Evolutionary conservation across 202 grass and related monocot species (phyloP).

Genomic region (Eragrostis tef): DNA sequence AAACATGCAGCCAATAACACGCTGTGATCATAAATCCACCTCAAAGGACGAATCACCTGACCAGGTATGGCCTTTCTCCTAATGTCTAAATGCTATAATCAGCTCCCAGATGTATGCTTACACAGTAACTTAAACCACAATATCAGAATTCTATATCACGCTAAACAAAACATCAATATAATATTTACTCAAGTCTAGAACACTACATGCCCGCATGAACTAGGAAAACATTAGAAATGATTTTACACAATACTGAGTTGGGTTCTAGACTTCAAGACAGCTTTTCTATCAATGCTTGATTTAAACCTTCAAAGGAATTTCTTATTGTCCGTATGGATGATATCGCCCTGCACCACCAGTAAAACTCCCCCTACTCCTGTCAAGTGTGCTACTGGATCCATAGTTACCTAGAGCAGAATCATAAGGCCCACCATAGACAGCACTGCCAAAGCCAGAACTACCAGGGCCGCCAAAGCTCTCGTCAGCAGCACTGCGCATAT

Average conservation of each 20-base stretch:
- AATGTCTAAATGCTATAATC: neutral
- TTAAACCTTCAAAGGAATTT: slow-evolving; percentile 14
- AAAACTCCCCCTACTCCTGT: slow-evolving; percentile 65
- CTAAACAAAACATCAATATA: slow-evolving; percentile 40
- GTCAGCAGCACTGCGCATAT: slow-evolving; percentile 47
- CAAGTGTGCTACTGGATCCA: slow-evolving; percentile 51
- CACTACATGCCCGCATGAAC: slow-evolving; percentile 39
- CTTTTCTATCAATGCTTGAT: slow-evolving; percentile 18
- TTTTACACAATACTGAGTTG: slow-evolving; percentile 43
- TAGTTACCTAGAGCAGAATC: slow-evolving; percentile 67
- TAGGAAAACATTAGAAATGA: slow-evolving; percentile 22
- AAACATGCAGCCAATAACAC: too few species aligned
- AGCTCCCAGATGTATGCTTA: slow-evolving; percentile 4
- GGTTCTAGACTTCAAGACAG: neutral
- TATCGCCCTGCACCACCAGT: slow-evolving; percentile 63
- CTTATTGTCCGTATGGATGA: slow-evolving; percentile 75
- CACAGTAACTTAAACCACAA: slow-evolving; percentile 24
- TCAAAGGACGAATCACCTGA: neutral
- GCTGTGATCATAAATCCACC: too few species aligned
- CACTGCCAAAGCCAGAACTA: slow-evolving; percentile 62
- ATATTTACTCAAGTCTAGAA: slow-evolving; percentile 33
- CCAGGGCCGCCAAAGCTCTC: slow-evolving; percentile 60
- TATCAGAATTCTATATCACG: slow-evolving; percentile 38
- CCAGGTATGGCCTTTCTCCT: neutral
- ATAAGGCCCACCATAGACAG: slow-evolving; percentile 53